A percentile compares a stretch with the other conserved stretches of the same genome.
phyloP scores from a whole-genome alignment of 2,329 filamentous ascomycete genomes.

The Lachnellula occidentalis region DNA sequence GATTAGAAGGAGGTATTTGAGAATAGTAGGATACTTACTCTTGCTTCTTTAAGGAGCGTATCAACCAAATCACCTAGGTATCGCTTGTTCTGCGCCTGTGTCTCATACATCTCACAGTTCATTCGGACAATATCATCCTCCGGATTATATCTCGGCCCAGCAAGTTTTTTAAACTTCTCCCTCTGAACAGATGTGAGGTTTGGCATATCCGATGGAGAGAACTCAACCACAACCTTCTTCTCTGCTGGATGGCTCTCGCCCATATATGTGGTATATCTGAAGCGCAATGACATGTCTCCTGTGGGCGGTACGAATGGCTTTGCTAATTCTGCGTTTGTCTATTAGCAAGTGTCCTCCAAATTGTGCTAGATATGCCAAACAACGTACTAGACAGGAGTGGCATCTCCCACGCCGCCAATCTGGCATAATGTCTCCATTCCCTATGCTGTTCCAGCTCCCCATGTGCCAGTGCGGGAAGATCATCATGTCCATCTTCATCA shows the following conservation, averaged over 20 bases:
- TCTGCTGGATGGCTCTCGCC: constrained; percentile 88
- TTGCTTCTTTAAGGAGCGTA: constrained; percentile 68
- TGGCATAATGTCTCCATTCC: constrained; percentile 81
- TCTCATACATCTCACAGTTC: constrained; percentile 82
- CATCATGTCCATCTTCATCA: constrained; percentile 62
- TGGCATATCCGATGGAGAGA: constrained; percentile 67
- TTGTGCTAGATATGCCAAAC: background rate
- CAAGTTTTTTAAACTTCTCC: constrained; percentile 81
- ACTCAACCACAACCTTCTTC: constrained; percentile 91
- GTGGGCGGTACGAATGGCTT: constrained; percentile 73
- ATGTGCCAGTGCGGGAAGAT: constrained; percentile 79
- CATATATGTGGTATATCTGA: constrained; percentile 96
- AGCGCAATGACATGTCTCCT: constrained; percentile 68
- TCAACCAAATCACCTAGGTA: constrained; percentile 77
- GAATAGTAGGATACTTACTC: constrained; percentile 38
- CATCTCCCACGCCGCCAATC: constrained; percentile 92
- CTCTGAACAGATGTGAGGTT: constrained; percentile 62
- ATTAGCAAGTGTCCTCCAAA: constrained; percentile 10
- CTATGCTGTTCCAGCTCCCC: constrained; percentile 82
- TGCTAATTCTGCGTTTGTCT: constrained; percentile 59
- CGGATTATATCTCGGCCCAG: constrained; percentile 82
- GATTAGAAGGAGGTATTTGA: constrained; percentile 12
- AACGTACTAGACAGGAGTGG: constrained; percentile 77
- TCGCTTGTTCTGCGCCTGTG: constrained; percentile 94
- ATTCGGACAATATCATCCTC: constrained; percentile 77